A percentile compares a stretch with the other conserved stretches of the same genome.
These are phyloP conservation scores for Alloteropsis angusta DNA, from an alignment of 202 grass and related monocot species.

Conservation along the genomic window DNA sequence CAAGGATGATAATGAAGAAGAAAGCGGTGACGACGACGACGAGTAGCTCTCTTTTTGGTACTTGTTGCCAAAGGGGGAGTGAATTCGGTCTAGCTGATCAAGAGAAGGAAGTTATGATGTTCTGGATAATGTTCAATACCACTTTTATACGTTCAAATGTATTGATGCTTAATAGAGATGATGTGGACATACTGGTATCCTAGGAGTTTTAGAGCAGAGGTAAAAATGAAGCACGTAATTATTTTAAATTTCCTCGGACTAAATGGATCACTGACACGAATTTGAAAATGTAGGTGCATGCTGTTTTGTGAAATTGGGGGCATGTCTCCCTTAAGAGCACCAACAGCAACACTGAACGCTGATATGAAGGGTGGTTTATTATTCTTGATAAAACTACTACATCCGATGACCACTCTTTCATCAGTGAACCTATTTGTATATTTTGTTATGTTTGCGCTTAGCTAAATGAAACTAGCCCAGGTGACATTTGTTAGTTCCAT, in stretches of 20 bases:
- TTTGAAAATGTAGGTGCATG: slow-evolving; percentile 61
- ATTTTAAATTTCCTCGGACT: neutral
- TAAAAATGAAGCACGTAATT: slow-evolving; percentile 17
- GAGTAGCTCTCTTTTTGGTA: too few species aligned
- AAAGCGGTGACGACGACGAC: too few species aligned
- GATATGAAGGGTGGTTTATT: slow-evolving; percentile 82
- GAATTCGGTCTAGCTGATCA: too few species aligned
- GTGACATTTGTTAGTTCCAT: too few species aligned
- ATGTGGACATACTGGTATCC: slow-evolving; percentile 87
- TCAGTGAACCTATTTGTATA: neutral
- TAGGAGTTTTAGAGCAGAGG: slow-evolving; percentile 87
- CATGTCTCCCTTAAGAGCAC: slow-evolving; percentile 67
- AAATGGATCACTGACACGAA: slow-evolving; percentile 7
- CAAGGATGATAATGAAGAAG: too few species aligned
- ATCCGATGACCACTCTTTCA: slow-evolving; percentile 5
- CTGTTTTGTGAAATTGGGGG: slow-evolving; percentile 89
- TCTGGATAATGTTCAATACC: slow-evolving; percentile 95
- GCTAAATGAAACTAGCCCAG: too few species aligned
- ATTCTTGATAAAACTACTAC: slow-evolving; percentile 3
- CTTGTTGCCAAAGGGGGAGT: too few species aligned
- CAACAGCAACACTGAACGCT: slow-evolving; percentile 67
- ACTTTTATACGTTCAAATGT: slow-evolving; percentile 93
- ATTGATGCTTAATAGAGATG: slow-evolving; percentile 84
- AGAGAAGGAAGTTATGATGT: slow-evolving; percentile 98
- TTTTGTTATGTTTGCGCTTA: neutral